Evolutionary conservation across 2,329 filamentous ascomycete genomes (phyloP).

Genomic region (Fusarium sp.): DNA sequence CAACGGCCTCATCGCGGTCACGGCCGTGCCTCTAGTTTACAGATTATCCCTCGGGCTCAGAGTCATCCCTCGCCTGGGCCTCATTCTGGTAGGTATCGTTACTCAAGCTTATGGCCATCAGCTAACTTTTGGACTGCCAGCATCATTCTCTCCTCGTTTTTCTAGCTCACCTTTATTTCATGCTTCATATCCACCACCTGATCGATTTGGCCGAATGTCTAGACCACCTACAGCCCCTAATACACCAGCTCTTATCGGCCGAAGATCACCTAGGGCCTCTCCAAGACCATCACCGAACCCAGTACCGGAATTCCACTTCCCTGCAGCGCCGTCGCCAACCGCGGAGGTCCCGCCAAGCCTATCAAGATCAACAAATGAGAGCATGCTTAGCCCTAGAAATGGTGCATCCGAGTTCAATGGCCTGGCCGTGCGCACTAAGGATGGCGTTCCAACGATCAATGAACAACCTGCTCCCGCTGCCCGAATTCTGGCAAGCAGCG

Average conservation of each 20-base stretch:
- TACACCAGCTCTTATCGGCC: conserved; percentile 54
- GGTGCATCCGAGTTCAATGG: conserved; percentile 50
- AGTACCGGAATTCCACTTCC: conserved; percentile 70
- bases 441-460: conserved; percentile 61
- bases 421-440: conserved; percentile 56
- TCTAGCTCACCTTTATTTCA: conserved; percentile 65
- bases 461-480: conserved; percentile 72
- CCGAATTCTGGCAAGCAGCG: conserved; percentile 81
- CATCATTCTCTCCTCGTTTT: conserved; percentile 57
- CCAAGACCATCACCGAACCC: conserved; percentile 56
- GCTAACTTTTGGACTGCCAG: conserved; percentile 40
- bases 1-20: conserved; percentile 73
- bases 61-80: conserved; percentile 59
- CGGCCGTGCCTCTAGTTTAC: conserved; percentile 83
- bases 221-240: conserved; percentile 59
- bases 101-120: conserved; percentile 1
- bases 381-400: conserved; percentile 55
- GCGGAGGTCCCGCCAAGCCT: conserved; percentile 48
- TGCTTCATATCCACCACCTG: conserved; percentile 66
- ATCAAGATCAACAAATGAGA: conserved; percentile 50
- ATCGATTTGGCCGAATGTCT: conserved; percentile 57
- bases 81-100: conserved; percentile 53
- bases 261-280: conserved; percentile 56
- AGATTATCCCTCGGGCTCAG: conserved; percentile 64
- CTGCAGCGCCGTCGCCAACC: conserved; percentile 58